Percentiles rank a stretch among this genome's conserved stretches.
Conservation (phyloP, 345 rosid species). For the Pelargonium nanum region DNA sequence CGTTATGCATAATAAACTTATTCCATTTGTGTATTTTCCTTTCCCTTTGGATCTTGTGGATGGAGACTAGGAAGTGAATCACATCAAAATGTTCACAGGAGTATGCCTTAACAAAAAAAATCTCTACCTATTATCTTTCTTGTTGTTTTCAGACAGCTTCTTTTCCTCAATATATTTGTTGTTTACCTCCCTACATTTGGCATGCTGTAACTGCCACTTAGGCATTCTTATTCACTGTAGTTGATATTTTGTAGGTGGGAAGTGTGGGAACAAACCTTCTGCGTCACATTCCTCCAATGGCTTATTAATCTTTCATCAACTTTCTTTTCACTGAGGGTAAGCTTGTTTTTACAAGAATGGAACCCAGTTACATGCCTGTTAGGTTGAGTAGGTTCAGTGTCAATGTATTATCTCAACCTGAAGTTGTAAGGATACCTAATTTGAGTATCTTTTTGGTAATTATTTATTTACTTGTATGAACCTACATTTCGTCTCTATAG, state of each 20-base stretch:
- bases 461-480: neutral
- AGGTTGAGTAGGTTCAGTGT: neutral
- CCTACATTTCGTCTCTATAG: neutral
- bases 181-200: neutral
- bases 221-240: constrained; percentile 9
- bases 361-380: neutral
- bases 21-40: neutral
- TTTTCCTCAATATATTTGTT: neutral
- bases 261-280: constrained; percentile 37
- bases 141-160: neutral
- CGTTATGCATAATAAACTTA: constrained; percentile 1
- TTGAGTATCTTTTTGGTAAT: neutral
- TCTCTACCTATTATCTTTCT: no score
- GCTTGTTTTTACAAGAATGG: neutral
- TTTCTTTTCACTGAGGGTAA: constrained; percentile 59
- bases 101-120: neutral
- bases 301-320: constrained; percentile 49
- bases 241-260: constrained; percentile 48
- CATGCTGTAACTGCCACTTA: neutral
- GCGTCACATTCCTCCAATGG: constrained; percentile 42
- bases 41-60: neutral
- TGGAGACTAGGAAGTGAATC: neutral
- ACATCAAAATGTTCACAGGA: neutral
- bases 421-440: neutral
- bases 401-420: neutral